Conservation (phyloP, 2,329 filamentous ascomycete species). For the Colletotrichum shisoi region DNA sequence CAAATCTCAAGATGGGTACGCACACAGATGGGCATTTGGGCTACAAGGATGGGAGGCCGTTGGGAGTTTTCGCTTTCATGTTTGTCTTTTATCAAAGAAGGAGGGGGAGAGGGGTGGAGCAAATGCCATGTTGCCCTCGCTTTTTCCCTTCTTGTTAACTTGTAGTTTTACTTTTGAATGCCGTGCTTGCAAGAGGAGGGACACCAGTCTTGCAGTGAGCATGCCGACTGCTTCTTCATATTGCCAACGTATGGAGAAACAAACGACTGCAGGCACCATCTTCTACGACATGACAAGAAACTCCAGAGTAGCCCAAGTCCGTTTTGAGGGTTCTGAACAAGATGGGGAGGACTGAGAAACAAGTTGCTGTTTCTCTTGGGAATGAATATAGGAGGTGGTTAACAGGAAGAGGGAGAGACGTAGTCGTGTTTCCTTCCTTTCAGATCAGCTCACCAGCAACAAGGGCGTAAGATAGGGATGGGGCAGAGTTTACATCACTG, state of each 20-base stretch:
- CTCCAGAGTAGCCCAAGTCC: neutral
- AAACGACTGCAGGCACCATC: too few relatives aligned
- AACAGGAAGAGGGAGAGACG: constrained; percentile 6
- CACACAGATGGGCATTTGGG: constrained; percentile 17
- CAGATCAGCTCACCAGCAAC: constrained; percentile 29
- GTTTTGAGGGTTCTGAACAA: neutral
- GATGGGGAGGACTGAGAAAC: neutral
- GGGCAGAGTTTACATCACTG: constrained; percentile 28
- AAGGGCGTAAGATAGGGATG: constrained; percentile 30
- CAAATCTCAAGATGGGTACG: constrained; percentile 16
- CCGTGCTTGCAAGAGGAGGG: neutral
- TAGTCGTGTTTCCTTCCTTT: constrained; percentile 2
- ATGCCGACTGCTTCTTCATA: neutral
- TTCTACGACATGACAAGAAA: neutral
- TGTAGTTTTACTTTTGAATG: constrained; percentile 31
- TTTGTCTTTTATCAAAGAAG: constrained; percentile 17
- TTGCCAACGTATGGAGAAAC: neutral
- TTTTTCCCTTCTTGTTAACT: constrained; percentile 30
- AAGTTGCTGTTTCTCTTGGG: constrained; percentile 8
- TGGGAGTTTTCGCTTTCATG: constrained; percentile 21
- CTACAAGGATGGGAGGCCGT: constrained; percentile 18
- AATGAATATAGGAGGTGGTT: constrained; percentile 9
- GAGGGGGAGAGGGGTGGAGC: neutral
- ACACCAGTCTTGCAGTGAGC: neutral
- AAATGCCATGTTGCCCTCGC: constrained; percentile 7